Conservation (phyloP, 306 rosid species). For the Lagenaria siceraria region DNA sequence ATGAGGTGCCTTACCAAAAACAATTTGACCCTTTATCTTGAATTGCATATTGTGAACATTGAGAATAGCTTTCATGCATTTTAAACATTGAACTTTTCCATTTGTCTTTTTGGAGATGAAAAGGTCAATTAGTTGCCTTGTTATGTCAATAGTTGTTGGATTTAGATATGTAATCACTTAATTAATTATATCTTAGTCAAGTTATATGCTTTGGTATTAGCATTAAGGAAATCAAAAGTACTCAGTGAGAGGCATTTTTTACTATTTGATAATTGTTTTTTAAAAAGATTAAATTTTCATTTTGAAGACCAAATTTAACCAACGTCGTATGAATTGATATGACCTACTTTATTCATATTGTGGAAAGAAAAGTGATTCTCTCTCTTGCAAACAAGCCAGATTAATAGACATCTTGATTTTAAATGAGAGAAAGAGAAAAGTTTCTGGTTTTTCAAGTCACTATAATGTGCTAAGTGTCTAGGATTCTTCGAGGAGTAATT, state of each 20-base stretch:
- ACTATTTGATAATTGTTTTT: too few species aligned
- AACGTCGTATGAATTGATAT: too few species aligned
- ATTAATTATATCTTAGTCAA: not conserved
- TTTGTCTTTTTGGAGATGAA: not conserved
- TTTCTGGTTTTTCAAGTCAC: not conserved
- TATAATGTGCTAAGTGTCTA: not conserved
- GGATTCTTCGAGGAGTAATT: not conserved
- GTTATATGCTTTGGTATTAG: not conserved
- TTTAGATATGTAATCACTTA: not conserved
- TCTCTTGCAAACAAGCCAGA: not conserved
- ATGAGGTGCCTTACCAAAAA: not conserved
- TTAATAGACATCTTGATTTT: not conserved
- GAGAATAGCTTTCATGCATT: not conserved
- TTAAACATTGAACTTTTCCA: not conserved
- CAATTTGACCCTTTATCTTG: not conserved
- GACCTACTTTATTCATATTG: too few species aligned
- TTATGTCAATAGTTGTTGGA: slow-evolving; percentile 5
- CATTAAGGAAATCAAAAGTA: not conserved
- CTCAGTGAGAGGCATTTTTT: not conserved
- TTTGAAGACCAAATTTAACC: not conserved
- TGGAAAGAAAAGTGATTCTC: too few species aligned
- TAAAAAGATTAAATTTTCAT: not conserved
- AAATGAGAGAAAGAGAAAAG: not conserved
- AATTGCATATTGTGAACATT: not conserved
- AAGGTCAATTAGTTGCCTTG: slow-evolving; percentile 7